phyloP scores from a whole-genome alignment of 345 rosid genomes.

The Gossypium anomalum region DNA sequence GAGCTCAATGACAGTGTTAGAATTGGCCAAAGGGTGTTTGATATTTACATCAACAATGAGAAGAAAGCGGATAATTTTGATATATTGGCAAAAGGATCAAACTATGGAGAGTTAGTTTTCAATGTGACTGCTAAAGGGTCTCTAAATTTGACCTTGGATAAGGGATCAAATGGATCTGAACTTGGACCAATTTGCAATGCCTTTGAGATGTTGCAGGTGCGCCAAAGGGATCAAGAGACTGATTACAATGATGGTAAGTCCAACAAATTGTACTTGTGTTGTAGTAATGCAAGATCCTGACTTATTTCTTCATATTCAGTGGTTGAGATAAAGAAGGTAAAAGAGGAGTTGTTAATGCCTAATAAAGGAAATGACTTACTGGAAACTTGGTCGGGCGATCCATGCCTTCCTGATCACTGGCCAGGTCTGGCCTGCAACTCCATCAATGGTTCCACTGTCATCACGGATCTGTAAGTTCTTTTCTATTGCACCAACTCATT shows the following conservation, averaged over 20 bases:
- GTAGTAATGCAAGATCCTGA: background rate
- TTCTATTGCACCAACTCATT: background rate
- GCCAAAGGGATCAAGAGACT: constrained; percentile 29
- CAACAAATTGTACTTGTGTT: background rate
- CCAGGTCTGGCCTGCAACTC: constrained; percentile 41
- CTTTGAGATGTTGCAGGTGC: constrained; percentile 53
- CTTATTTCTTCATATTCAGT: constrained; percentile 24
- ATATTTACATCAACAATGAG: constrained; percentile 41
- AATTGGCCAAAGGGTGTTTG: constrained; percentile 46
- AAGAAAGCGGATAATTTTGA: constrained; percentile 31
- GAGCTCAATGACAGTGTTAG: constrained; percentile 33
- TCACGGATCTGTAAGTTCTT: constrained; percentile 48
- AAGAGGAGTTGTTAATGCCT: constrained; percentile 24
- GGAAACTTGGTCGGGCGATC: constrained; percentile 65
- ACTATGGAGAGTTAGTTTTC: constrained; percentile 31
- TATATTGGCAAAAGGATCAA: constrained; percentile 33
- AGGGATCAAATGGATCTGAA: constrained; percentile 32
- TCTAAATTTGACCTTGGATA: constrained; percentile 51
- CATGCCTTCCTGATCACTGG: constrained; percentile 56
- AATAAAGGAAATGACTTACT: constrained; percentile 28
- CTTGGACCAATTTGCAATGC: constrained; percentile 64
- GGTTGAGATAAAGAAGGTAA: constrained; percentile 32
- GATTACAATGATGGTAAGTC: constrained; percentile 37
- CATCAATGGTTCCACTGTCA: constrained; percentile 25
- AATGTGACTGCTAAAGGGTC: constrained; percentile 35